Conservation (phyloP, 441 rosid genomes). For the Erodium texanum region DNA sequence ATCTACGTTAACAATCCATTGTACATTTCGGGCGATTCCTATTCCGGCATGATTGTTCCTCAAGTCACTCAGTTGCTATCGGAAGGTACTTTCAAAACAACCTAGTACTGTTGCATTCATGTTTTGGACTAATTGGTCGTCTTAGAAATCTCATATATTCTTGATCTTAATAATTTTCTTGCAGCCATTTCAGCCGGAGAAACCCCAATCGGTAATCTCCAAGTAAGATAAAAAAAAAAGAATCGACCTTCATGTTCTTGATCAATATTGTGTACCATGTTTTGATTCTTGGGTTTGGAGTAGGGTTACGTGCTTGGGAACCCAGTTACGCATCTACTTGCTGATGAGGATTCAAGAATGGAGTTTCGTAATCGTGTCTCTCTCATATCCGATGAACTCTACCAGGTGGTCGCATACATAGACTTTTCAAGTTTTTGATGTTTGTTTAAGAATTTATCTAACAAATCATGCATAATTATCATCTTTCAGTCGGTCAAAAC, state of each 20-base stretch:
- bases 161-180: neutral
- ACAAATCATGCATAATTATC: neutral
- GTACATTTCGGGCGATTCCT: conserved; percentile 63
- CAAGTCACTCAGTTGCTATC: conserved; percentile 35
- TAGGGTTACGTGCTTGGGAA: conserved; percentile 68
- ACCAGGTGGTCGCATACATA: conserved; percentile 26
- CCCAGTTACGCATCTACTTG: conserved; percentile 14
- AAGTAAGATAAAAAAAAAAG: neutral
- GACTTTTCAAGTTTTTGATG: too few relatives aligned
- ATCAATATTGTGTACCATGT: neutral
- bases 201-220: neutral
- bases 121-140: too few relatives aligned
- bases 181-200: neutral
- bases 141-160: neutral
- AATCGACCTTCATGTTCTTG: neutral
- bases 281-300: conserved; percentile 8
- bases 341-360: conserved; percentile 23
- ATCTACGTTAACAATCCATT: conserved; percentile 40
- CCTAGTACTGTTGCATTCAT: too few relatives aligned
- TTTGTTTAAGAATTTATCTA: neutral
- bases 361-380: conserved; percentile 47
- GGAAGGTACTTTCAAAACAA: conserved; percentile 28
- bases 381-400: conserved; percentile 56
- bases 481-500: conserved; percentile 39
- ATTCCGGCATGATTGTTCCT: conserved; percentile 53